Percentiles rank a stretch among this genome's conserved stretches.
Evolutionary conservation across 176 grass and related monocot genomes (phyloP).

Genomic region (Alopecurus myosuroides): DNA sequence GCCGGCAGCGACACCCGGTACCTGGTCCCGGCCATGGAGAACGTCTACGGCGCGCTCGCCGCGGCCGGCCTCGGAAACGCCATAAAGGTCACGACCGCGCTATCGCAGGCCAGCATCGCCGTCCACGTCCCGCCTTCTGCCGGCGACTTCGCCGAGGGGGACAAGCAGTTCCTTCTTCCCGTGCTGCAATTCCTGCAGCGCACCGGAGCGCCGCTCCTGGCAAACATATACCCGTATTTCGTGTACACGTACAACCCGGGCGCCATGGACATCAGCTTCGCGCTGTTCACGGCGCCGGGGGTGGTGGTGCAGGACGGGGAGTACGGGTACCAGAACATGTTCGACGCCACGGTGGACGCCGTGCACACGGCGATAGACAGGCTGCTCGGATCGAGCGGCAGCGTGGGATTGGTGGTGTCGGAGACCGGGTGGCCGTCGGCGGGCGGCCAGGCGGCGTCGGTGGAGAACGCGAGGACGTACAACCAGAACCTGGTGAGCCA

Average conservation of each 20-base stretch:
- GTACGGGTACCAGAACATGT: conserved; percentile 56
- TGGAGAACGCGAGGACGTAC: conserved; percentile 46
- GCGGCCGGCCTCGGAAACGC: background rate
- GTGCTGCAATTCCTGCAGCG: conserved; percentile 43
- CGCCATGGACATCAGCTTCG: conserved; percentile 33
- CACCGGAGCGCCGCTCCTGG: conserved; percentile 43
- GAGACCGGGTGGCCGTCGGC: conserved; percentile 69
- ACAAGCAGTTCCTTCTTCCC: conserved; percentile 23
- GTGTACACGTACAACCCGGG: background rate
- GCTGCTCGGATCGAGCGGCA: conserved; percentile 10
- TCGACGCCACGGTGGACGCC: conserved; percentile 51
- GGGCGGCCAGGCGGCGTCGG: background rate
- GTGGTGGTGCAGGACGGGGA: conserved; percentile 42
- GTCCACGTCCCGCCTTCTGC: conserved; percentile 38
- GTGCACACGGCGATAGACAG: conserved; percentile 43
- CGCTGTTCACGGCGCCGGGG: conserved; percentile 35
- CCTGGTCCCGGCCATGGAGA: conserved; percentile 50
- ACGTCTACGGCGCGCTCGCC: conserved; percentile 23
- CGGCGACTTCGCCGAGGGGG: conserved; percentile 31
- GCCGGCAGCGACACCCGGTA: conserved; percentile 4
- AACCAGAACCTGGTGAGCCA: conserved; percentile 65
- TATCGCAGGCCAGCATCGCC: conserved; percentile 45
- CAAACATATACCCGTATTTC: conserved; percentile 70
- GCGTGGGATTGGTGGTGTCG: conserved; percentile 46
- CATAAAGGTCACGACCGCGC: conserved; percentile 48